Base-by-base conservation (phyloP, 169 alveolate genomes). In the Plasmodium berghei region DNA sequence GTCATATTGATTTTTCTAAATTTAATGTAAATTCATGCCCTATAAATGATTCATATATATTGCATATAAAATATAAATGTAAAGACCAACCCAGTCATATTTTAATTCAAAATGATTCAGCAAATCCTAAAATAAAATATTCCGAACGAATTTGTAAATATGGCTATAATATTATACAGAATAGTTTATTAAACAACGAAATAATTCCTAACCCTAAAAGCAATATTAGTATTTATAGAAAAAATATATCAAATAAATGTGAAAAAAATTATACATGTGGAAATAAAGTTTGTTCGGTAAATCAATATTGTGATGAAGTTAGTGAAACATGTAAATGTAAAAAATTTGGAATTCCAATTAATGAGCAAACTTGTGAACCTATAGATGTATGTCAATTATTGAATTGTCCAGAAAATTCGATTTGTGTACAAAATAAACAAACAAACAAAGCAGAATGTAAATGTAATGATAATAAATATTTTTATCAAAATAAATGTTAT, bases 381-480 rank as follows among this genome's bases (percentile, higher is more conserved):
- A 34, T 28, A 3, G 18, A 80, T 28, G 20, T 80, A 61, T 80
- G 90, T 34, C 26, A 66, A 1, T 55, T 59, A 5, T 52, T 80
- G 10, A 67, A 64, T 10, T 80, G 90, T 46, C 90, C 90, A 52
- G 20, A 22, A 40, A 0, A 67, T 42, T 49, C 90, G n/a, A 80
- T 49, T 8, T 80, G 90, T 45, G 75, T 18, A 54, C 9, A 66
- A 26, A 1, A 12, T 9, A 16, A 20, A 14, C 22, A 24, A 14
- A 52, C 62, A n/a, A 67, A 80, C 24, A 64, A 66, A 46, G 73
- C 73, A 61, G 83, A 80, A 58, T 80, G 90, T 59, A 80, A 58
- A 54, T 80, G 90, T 70, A 10, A n/a, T 1, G 49, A 67, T 2
- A 62, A 42, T 16, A 80, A 80, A 45, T 54, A 54, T 40, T 54